phyloP scores from a whole-genome alignment of 768 basidiomycete species.

The Cystofilobasidium capitatum region DNA sequence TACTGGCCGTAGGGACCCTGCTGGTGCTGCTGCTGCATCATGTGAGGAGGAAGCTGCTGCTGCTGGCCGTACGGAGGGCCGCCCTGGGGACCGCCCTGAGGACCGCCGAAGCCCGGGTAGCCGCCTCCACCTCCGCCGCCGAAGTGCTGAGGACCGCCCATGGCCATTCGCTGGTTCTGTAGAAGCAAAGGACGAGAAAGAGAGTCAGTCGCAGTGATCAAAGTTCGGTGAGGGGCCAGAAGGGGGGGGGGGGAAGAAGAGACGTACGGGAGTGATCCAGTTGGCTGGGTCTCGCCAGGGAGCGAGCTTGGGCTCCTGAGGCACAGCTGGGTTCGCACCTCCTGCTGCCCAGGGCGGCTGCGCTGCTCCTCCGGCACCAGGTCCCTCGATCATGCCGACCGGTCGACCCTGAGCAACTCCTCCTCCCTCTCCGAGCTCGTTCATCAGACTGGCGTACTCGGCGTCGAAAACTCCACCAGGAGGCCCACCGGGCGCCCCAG shows the following conservation, averaged over 20 bases:
- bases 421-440: constrained; percentile 81
- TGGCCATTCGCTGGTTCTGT: constrained; percentile 13
- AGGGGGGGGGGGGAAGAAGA: neutral
- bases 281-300: constrained; percentile 25
- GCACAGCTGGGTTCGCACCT: neutral
- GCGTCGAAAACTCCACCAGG: constrained; percentile 75
- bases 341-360: constrained; percentile 12
- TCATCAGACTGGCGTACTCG: constrained; percentile 95
- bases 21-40: constrained; percentile 4
- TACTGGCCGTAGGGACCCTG: neutral
- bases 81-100: neutral
- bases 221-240: neutral
- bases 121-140: neutral
- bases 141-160: neutral
- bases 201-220: too few species aligned
- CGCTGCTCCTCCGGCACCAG: constrained; percentile 1
- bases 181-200: neutral
- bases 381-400: constrained; percentile 26
- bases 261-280: constrained; percentile 25
- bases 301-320: constrained; percentile 5
- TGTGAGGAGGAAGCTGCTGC: neutral
- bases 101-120: neutral
- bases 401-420: constrained; percentile 43
- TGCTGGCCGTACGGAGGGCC: constrained; percentile 12
- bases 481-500: constrained; percentile 42